A percentile compares a stretch with the other conserved stretches of the same genome.
These are phyloP conservation scores for Fusarium haematococcum DNA, from an alignment of 2,329 filamentous ascomycete species.

Conservation along the genomic window DNA sequence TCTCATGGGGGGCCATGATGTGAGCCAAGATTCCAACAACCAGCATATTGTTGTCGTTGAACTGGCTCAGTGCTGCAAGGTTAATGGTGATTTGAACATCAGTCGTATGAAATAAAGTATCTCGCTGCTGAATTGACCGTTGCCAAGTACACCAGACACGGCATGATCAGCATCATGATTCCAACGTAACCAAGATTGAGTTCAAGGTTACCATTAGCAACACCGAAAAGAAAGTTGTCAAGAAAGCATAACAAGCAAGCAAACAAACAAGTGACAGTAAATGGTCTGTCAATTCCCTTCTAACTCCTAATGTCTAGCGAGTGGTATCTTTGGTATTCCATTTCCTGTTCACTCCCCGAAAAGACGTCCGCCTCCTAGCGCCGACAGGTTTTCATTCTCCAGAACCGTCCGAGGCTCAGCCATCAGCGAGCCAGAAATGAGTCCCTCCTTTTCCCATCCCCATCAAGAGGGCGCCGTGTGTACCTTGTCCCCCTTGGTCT, in stretches of 20 bases:
- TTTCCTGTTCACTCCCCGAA: conserved; percentile 30
- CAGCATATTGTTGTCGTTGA: background rate
- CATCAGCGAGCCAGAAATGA: conserved; percentile 20
- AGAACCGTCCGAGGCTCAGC: conserved; percentile 27
- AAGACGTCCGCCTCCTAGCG: conserved; percentile 35
- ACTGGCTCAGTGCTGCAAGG: background rate
- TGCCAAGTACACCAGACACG: background rate
- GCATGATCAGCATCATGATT: background rate
- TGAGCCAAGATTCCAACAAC: background rate
- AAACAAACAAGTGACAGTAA: conserved; percentile 24
- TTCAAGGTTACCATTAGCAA: background rate
- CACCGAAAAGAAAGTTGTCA: background rate
- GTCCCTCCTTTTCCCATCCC: conserved; percentile 31
- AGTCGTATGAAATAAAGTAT: background rate
- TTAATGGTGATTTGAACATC: background rate
- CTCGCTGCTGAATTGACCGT: background rate
- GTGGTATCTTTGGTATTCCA: conserved; percentile 54
- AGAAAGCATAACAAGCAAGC: background rate
- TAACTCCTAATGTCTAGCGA: conserved; percentile 53
- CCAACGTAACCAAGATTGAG: background rate
- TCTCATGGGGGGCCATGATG: background rate
- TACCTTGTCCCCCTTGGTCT: conserved; percentile 19
- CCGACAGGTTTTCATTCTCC: conserved; percentile 36
- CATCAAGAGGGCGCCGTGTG: conserved; percentile 37
- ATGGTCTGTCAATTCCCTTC: conserved; percentile 40